Evolutionary conservation across 352 stramenopile species (phyloP), one percentile per base, ranked within the genome.

Genomic region (Thraustotheca clavata): DNA sequence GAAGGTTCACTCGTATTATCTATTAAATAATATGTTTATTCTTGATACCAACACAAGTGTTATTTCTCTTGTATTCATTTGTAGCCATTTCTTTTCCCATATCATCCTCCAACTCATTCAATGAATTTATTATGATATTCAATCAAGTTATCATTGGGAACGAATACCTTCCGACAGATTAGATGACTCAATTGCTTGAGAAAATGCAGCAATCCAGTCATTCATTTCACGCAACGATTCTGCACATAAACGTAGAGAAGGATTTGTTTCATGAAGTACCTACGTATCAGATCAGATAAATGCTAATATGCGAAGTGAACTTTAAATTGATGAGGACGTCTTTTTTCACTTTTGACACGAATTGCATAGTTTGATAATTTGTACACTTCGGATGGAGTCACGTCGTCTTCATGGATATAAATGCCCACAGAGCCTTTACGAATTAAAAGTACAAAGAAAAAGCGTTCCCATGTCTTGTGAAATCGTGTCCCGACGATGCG

Each of bases 381-480:
- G 67, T 76, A 87, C 40, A 89, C 78, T 33, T 78, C 78, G 4
- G 72, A 63, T 0, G 80, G 78, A 0, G 74, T 74, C 61, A 81
- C 71, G 34, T 84, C 72, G 20, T 71, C 72, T 34, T 75, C 71
- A 2, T 70, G 70, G 8, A 76, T 69, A 38, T 87, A 89, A 73
- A 89, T 86, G 22, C 80, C 78, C 3, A 87, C 67, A 22, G 80
- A 89, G 29, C 80, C 80, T 55, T 89, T 87, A 63, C 78, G 80
- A 7, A 87, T 73, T 3, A 89, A 75, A 38, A 88, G 67, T 50
- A 87, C 78, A 69, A 89, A 87, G 63, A 87, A 87, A 54, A 74
- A 89, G 11, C 68, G 35, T 32, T 74, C 62, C 77, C 80, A 89
- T 32, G 65, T 77, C 68, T 89, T 89, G 66, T 77, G 76, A 50